These are phyloP conservation scores for Saksenaea vasiformis DNA, from an alignment of 371 early-diverging fungal genomes.

Conservation along the genomic window DNA sequence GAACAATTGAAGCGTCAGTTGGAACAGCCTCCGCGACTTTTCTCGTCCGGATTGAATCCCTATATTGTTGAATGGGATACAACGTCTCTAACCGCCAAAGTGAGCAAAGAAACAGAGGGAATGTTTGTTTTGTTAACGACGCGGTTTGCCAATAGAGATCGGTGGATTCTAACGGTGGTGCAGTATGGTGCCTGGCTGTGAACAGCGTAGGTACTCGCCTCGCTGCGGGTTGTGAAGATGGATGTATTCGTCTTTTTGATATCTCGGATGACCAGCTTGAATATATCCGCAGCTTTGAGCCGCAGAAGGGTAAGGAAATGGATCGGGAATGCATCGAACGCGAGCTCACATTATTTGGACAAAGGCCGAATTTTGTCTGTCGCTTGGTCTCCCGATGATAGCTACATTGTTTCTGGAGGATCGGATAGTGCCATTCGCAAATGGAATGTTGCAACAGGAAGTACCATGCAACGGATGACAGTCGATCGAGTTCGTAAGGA, in stretches of 20 bases:
- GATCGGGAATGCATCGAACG: background rate
- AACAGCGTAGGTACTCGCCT: conserved; percentile 75
- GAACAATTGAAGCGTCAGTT: conserved; percentile 48
- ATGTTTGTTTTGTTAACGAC: background rate
- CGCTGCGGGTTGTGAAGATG: conserved; percentile 95
- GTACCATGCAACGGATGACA: conserved; percentile 68
- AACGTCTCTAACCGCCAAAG: conserved; percentile 67
- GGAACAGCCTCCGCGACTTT: conserved; percentile 74
- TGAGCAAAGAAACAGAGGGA: conserved; percentile 23
- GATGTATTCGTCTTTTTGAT: conserved; percentile 83
- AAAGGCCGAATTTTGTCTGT: conserved; percentile 78
- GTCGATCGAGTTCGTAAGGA: conserved; percentile 63
- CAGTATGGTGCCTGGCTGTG: conserved; percentile 92
- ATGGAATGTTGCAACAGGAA: conserved; percentile 69
- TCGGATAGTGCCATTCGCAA: conserved; percentile 80
- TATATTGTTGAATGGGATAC: conserved; percentile 90
- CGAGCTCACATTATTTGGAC: background rate
- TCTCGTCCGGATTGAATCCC: conserved; percentile 87
- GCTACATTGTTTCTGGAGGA: conserved; percentile 79
- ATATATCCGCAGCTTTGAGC: conserved; percentile 73
- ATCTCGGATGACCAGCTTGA: conserved; percentile 73
- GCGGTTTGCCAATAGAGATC: conserved; percentile 16
- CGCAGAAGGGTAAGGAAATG: conserved; percentile 52
- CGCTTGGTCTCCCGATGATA: conserved; percentile 80
- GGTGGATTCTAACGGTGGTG: conserved; percentile 88